phyloP scores from a whole-genome alignment of 192 early-diverging fungal genomes.

The Podila verticillata region DNA sequence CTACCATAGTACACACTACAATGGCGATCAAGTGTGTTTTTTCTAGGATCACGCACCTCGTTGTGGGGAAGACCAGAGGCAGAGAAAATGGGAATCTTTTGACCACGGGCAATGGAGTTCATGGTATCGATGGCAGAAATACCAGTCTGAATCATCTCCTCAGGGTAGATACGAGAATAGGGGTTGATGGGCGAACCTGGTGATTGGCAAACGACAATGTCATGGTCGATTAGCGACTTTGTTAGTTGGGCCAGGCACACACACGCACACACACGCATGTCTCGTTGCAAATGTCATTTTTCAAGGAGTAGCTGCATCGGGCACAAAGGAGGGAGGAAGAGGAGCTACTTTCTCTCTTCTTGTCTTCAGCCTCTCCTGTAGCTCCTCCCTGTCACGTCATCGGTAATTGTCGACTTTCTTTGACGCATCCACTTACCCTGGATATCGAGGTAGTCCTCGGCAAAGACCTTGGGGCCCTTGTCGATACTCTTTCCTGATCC shows the following conservation, averaged over 20 bases:
- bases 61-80: conserved; percentile 98
- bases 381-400: background rate
- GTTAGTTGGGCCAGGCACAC: background rate
- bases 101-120: conserved; percentile 99
- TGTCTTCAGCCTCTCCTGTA: background rate
- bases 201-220: background rate
- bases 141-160: conserved; percentile 99
- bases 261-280: background rate
- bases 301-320: background rate
- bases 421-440: conserved; percentile 62
- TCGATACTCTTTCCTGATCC: conserved; percentile 99
- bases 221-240: background rate
- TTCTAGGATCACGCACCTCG: conserved; percentile 68
- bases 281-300: background rate
- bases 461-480: conserved; percentile 99
- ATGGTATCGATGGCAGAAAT: conserved; percentile 99
- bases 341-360: background rate
- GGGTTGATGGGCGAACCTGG: conserved; percentile 97
- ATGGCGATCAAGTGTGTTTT: background rate
- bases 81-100: conserved; percentile 99
- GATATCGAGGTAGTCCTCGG: conserved; percentile 98
- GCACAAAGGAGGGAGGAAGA: background rate
- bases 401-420: background rate
- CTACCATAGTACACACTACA: background rate
- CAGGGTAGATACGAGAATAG: conserved; percentile 98